Base-by-base conservation (phyloP, 768 basidiomycete genomes). In the Neoboletus magnificus region DNA sequence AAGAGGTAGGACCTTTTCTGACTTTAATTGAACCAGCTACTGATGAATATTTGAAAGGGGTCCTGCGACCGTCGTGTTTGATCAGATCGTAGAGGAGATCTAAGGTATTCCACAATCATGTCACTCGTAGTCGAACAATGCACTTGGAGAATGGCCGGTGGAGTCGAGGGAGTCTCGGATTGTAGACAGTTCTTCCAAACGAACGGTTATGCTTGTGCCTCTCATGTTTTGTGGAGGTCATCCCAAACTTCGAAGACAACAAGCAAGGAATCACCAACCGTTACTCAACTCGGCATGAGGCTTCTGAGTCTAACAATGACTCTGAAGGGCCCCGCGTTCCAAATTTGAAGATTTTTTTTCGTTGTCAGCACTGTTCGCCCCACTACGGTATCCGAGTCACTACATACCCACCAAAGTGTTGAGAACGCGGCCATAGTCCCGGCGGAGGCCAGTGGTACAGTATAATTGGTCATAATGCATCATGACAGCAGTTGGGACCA, bases 61-160 rank as follows among this genome's bases (percentile, higher is more conserved):
- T n/a, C 68, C 69, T 18, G 69, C 69, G 32, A 62, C 62, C 1
- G 69, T 70, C 1, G 69, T 70, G 4, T 70, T 70, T 51, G 71
- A 70, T 50, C 68, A 70, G 40, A 60, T 70, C n/a, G 56, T 70
- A 0, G 69, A 70, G 45, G 69, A 70, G 35, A 41, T 67, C 18
- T 66, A 35, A 37, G 27, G 55, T 25, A 20, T 30, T 7, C 9
- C 27, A 29, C 9, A 32, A 25, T 15, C 32, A 20, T 51, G 45
- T 27, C 23, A 22, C 11, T 30, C 32, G 12, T 33, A 33, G 32
- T 33, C 45, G n/a, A 46, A 46, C 22, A 8, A 41, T 41, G 5
- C 39, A 40, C 5, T 20, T 22, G 40, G 8, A 22, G 18, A 29
- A n/a, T 45, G 27, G 44, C 29, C n/a, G 13, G n/a, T 20, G n/a